A percentile compares a stretch with the other conserved stretches of the same genome.
phyloP scores from a whole-genome alignment of 2,329 filamentous ascomycete species.

The Arthrobotrys sphaeroides region DNA sequence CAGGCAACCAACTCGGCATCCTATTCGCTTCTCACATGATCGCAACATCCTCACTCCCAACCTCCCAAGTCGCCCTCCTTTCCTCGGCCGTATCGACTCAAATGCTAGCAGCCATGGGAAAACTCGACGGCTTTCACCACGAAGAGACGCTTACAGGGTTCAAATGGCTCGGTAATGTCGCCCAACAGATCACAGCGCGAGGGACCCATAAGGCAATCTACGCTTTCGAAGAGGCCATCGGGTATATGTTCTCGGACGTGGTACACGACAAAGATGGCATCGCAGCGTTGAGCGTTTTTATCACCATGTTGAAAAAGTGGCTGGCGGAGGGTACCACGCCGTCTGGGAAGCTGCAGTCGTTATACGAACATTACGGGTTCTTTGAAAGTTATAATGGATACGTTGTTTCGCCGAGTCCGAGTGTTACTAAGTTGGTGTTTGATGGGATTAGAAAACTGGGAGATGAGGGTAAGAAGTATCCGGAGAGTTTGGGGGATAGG shows the following conservation, averaged over 20 bases:
- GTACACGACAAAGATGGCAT: slow-evolving; percentile 74
- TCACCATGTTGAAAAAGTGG: slow-evolving; percentile 61
- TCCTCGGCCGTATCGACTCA: slow-evolving; percentile 72
- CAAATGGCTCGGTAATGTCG: slow-evolving; percentile 74
- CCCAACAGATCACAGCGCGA: slow-evolving; percentile 64
- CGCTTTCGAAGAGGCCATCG: slow-evolving; percentile 73
- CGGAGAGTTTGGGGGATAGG: slow-evolving; percentile 65
- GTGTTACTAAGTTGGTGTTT: slow-evolving; percentile 68
- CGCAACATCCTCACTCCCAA: slow-evolving; percentile 59
- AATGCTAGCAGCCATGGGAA: slow-evolving; percentile 70
- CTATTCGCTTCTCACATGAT: slow-evolving; percentile 69
- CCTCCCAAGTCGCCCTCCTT: slow-evolving; percentile 66
- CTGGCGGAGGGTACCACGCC: slow-evolving; percentile 69
- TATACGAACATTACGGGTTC: slow-evolving; percentile 69
- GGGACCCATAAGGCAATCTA: slow-evolving; percentile 67
- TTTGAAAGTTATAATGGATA: slow-evolving; percentile 73
- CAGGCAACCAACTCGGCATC: slow-evolving; percentile 72
- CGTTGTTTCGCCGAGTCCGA: slow-evolving; percentile 68
- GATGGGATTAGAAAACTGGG: slow-evolving; percentile 64
- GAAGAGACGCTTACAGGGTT: slow-evolving; percentile 73
- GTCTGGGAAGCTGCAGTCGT: slow-evolving; percentile 67
- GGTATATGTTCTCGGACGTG: slow-evolving; percentile 72
- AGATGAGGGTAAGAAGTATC: slow-evolving; percentile 60
- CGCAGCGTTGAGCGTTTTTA: slow-evolving; percentile 69
- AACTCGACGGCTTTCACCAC: slow-evolving; percentile 68